A percentile compares a stretch with the other conserved stretches of the same genome.
Evolutionary conservation across 2,329 filamentous ascomycete species (phyloP).

Genomic region (Geosmithia flava): DNA sequence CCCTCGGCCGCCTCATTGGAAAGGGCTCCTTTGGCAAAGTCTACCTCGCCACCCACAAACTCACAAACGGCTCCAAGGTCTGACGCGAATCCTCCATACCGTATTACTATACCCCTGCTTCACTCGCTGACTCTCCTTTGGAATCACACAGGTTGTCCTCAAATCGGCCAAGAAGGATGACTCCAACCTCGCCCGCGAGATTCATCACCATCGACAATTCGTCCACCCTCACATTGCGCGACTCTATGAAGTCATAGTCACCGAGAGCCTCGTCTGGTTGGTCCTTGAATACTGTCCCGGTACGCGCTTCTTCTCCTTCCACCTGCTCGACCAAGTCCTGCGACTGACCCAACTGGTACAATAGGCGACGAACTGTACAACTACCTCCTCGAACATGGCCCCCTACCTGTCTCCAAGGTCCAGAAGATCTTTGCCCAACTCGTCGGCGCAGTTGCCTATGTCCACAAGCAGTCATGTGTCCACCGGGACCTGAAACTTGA

Average conservation of each 20-base stretch:
- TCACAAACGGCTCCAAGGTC: constrained; percentile 97
- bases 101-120: constrained; percentile 2
- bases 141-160: constrained; percentile 65
- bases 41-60: constrained; percentile 89
- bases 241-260: constrained; percentile 96
- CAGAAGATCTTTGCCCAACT: constrained; percentile 95
- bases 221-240: constrained; percentile 94
- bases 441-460: constrained; percentile 87
- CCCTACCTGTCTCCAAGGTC: constrained; percentile 72
- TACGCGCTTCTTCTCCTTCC: constrained; percentile 22
- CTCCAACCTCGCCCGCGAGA: constrained; percentile 89
- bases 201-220: constrained; percentile 97
- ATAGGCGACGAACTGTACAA: constrained; percentile 89
- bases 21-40: constrained; percentile 99
- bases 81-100: neutral
- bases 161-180: constrained; percentile 97
- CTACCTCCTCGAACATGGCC: constrained; percentile 78
- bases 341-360: neutral
- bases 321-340: neutral
- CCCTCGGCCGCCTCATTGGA: constrained; percentile 80
- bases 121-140: neutral
- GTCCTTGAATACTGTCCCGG: constrained; percentile 93
- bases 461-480: constrained; percentile 89
- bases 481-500: constrained; percentile 95
- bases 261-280: constrained; percentile 88